Evolutionary conservation across 129 eudicot species (phyloP), one percentile per base, ranked within the genome.

Genomic region (Mikania micrantha): DNA sequence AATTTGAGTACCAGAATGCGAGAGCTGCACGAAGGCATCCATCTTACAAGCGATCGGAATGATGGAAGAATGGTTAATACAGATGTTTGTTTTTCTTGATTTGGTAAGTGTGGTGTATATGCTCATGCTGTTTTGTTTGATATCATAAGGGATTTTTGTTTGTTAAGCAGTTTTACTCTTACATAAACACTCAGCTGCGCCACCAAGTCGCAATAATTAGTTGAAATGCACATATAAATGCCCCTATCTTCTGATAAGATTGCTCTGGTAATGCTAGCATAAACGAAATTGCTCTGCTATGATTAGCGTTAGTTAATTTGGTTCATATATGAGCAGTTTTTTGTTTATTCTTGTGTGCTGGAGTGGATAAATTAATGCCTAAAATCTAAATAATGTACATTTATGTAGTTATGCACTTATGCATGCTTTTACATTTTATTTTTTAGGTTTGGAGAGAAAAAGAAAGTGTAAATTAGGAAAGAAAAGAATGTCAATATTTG

Each of bases 1-100:
- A 84, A 71, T 91, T 92, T 67, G 98, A 88, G 84, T 92, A 88
- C 31, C 95, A 85, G 68, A 88, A 88, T 68, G 90, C 96, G 0
- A 88, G 90, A 73, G 88, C 88, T 45, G 97, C 96, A 0, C 67
- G 91, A 79, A 81, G 77, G 34, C 85, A 83, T 52, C 78, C 80
- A 1, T 75, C 88, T 3, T 80, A 88, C 72, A 91, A 91, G 73
- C 85, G 96, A 15, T 39, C 69, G 0, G 87, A 82, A 3, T 85
- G 79, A 83, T 74, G 2, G 36, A 12, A 2, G 41, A 70, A 15
- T 27, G 45, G 9, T 47, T 24, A 6, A 12, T 29, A 65, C 54
- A 67, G 64, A 29, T 39, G 70, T 59, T 29, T 25, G 5, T 61
- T 54, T 2, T 16, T 60, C 10, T 49, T 25, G 4, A 7, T 12